Percentiles rank a stretch among this genome's conserved stretches.
Conservation (phyloP, 371 early-diverging fungal genomes). For the Rhizopus arrhizus region DNA sequence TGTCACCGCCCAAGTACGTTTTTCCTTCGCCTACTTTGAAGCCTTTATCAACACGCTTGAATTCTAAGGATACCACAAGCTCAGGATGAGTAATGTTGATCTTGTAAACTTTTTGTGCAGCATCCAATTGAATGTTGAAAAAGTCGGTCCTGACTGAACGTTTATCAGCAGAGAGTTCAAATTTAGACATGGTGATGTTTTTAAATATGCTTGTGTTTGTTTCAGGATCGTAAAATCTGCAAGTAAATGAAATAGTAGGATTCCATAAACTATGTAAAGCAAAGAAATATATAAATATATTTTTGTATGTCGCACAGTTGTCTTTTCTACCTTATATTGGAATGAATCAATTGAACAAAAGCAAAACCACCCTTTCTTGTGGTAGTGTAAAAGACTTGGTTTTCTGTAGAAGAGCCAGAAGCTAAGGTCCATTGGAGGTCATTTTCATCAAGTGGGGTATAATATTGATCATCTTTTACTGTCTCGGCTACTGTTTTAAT, state of each 20-base stretch:
- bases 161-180: constrained; percentile 69
- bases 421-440: constrained; percentile 78
- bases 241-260: constrained; percentile 79
- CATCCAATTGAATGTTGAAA: constrained; percentile 64
- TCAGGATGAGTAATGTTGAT: constrained; percentile 64
- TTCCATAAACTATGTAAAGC: constrained; percentile 38
- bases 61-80: constrained; percentile 64
- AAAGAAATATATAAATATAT: neutral
- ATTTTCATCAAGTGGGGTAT: constrained; percentile 55
- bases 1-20: constrained; percentile 65
- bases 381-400: constrained; percentile 84
- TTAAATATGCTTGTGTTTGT: constrained; percentile 67
- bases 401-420: constrained; percentile 82
- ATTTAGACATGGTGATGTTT: constrained; percentile 69
- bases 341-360: constrained; percentile 85
- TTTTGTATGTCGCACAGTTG: neutral
- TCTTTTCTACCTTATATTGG: constrained; percentile 70
- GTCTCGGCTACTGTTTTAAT: constrained; percentile 59
- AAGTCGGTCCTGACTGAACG: constrained; percentile 73
- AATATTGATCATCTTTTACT: constrained; percentile 59
- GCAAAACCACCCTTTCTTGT: constrained; percentile 74
- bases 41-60: constrained; percentile 67
- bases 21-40: constrained; percentile 84
- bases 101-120: constrained; percentile 51
- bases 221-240: constrained; percentile 72